Base-by-base conservation (phyloP, 1,284 basidiomycete species). In the Termitomyces sp. region DNA sequence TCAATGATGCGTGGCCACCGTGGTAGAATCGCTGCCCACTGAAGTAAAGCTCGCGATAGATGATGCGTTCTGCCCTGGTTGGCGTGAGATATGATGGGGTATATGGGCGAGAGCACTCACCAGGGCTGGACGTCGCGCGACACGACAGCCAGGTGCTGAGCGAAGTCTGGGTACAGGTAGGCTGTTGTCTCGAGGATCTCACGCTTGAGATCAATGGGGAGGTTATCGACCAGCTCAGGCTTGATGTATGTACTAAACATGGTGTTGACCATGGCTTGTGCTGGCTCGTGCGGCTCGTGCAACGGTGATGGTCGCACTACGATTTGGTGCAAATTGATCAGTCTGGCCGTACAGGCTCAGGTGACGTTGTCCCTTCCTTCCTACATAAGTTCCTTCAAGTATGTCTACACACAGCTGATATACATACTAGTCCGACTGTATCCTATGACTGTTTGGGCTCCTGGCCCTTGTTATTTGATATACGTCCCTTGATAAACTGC, bases 401-500 rank as follows among this genome's bases (percentile, higher is more conserved):
- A 30, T 28, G 28, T 5, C 19, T 21, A 24, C 14, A 9, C 18
- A 8, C 10, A 19, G 16, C 14, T 19, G 1, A 39, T 28, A 11
- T 30, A 8, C 3, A 30, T 5, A 30, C 6, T 28, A 28, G n/a
- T n/a, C n/a, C n/a, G n/a, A n/a, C 21, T 24, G 21, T 2, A 24
- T n/a, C 26, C n/a, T 13, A 37, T 26, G 26, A 16, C 3, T 39
- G 35, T 16, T 38, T 24, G n/a, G 24, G 14, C 7, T 21, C 13
- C 19, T 43, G 5, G 8, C 37, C 34, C 16, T 44, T 33, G 14
- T 57, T 47, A 9, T 42, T 55, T 10, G 55, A 56, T 28, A 62
- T 16, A 13, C 54, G 55, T 3, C 45, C 64, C 48, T 79, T 82
- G 33, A 82, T 69, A 61, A 76, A 81, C 37, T 76, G 72, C 69